Evolutionary conservation across 768 basidiomycete species (phyloP), one percentile per base, ranked within the genome.

Genomic region (Collybia sp.): DNA sequence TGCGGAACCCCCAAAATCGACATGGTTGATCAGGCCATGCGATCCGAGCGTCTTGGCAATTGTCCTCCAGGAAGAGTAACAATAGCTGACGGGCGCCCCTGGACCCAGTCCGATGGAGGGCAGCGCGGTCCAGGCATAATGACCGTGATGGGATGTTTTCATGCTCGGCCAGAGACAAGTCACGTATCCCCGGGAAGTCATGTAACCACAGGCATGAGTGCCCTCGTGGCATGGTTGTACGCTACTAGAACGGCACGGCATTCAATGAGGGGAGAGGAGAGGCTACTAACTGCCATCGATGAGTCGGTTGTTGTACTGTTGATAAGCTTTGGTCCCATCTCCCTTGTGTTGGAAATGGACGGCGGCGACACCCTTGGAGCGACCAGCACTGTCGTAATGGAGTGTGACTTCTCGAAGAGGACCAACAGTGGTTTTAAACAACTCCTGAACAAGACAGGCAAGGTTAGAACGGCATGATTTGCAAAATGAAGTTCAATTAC

Each of bases 251-350:
- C 46, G 59, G 64, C 66, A 65, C 59, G 63, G 66, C 60, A 69
- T 56, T 64, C 62, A 65, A 66, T 66, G 63, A 64, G 60, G 63
- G 62, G 56, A 60, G 66, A 69, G 70, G 25, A 74, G 76, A 71
- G 73, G 82, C 78, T 88, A 98, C 96, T 93, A 88, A 99, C 96
- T 96, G 76, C 93, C 93, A 86, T 99, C 96, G 82, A 99, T 94
- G 72, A 98, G 88, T 65, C 96, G 87, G 73, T 90, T 91, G 80
- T 99, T 92, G 76, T 98, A 99, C 54, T 90, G 82, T 57, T 87
- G 78, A 67, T 84, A 93, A 2, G 96, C 96, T 76, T 86, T 91
- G 63, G 82, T 82, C 48, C 86, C 96, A 59, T 94, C 92, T 48
- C 93, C 94, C 59, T 84, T 86, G 58, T 78, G 80, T 57, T 75